Base-by-base conservation (phyloP, 805 yeast species). In the Kazachstania taianensis region DNA sequence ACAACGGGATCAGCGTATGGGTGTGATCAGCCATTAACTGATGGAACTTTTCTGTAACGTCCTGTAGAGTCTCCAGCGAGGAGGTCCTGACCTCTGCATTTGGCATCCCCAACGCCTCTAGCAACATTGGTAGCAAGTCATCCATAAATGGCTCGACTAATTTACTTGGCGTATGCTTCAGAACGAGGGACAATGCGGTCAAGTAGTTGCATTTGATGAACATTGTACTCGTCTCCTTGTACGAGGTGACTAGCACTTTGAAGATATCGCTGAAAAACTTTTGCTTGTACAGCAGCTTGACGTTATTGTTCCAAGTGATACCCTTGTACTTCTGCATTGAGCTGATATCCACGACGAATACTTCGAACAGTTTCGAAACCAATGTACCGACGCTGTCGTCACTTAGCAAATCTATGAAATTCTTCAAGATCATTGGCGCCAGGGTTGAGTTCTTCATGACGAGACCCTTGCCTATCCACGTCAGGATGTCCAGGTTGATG, bases 381-480 rank as follows among this genome's bases (percentile, higher is more conserved):
- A 55, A 47, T 1, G 42, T 14, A 3, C 77, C 73, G 3, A 41
- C 22, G 4, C 41, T 38, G 19, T 56, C 46, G 12, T 56, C 55
- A 2, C 57, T 40, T 5, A 77, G 55, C 10, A 67, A 42, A 5
- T 49, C 39, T 13, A 72, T 30, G 69, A 45, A 45, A 38, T 46
- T 28, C 46, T 55, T 46, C 67, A 63, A 32, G 46, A 59, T 23
- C 44, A 46, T 16, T 45, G 53, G 3, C 3, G 69, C 65, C 0
- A 42, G 19, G 7, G 57, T 43, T 40, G 78, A 79, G 42, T 70
- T 70, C 45, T 70, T 74, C 53, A 83, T 51, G 0, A 82, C 50
- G 33, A 82, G 62, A 0, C 82, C 87, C 54, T 84, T 86, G 15
- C 76, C 61, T 5, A 78, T 56, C 95, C 95, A 86, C 2, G 78